phyloP scores from a whole-genome alignment of 345 rosid genomes.

The Pelargonium nanum region DNA sequence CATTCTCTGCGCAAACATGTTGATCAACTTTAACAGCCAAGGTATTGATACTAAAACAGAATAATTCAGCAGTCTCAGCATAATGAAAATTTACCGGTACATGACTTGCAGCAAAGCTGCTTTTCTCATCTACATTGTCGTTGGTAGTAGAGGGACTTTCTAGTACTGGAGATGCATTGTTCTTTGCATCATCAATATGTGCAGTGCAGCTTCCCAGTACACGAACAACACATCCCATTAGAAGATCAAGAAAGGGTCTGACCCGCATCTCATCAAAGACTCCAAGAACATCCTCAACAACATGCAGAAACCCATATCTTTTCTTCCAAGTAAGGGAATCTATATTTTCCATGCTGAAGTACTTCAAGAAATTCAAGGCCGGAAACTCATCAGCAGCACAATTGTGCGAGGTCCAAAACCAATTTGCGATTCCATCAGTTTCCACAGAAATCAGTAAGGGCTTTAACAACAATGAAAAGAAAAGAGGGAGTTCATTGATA shows the following conservation, averaged over 20 bases:
- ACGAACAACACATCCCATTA: constrained; percentile 82
- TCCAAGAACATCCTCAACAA: constrained; percentile 58
- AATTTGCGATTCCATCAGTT: constrained; percentile 25
- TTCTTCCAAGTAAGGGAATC: constrained; percentile 58
- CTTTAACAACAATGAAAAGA: constrained; percentile 72
- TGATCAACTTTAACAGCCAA: constrained; percentile 3
- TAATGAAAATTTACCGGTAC: constrained; percentile 32
- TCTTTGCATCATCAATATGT: constrained; percentile 31
- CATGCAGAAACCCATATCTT: constrained; percentile 73
- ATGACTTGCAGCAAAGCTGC: constrained; percentile 16
- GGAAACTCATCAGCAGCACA: constrained; percentile 36
- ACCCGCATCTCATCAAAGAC: constrained; percentile 67
- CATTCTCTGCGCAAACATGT: too few relatives aligned
- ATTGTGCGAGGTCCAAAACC: constrained; percentile 30
- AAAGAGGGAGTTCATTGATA: constrained; percentile 57
- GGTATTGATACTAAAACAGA: neutral
- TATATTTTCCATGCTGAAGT: constrained; percentile 48
- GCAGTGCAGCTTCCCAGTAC: constrained; percentile 45
- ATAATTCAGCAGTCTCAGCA: constrained; percentile 1
- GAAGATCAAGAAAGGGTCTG: constrained; percentile 61
- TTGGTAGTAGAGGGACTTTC: constrained; percentile 11
- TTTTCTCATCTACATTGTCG: constrained; percentile 21
- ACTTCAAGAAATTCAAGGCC: constrained; percentile 33
- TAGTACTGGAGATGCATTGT: constrained; percentile 20
- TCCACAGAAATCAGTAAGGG: constrained; percentile 50